Evolutionary conservation across 345 rosid species (phyloP).

Genomic region (Excoecaria agallocha): DNA sequence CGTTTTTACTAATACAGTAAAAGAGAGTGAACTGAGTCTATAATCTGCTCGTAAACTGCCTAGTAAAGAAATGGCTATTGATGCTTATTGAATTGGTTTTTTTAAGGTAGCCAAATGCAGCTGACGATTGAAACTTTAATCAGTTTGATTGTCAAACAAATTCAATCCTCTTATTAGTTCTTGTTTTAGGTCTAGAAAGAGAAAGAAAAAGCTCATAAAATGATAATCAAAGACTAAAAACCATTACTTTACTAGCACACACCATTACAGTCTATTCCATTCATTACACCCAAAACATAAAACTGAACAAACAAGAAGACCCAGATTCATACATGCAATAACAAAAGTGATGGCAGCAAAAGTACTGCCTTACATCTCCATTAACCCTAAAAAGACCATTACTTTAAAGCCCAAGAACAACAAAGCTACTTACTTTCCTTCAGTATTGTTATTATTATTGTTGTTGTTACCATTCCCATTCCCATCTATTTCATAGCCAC

Average conservation of each 20-base stretch:
- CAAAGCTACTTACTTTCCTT: neutral
- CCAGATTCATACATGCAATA: neutral
- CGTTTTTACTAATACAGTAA: neutral
- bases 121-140: neutral
- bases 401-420: neutral
- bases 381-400: neutral
- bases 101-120: neutral
- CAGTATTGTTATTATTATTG: too few species aligned
- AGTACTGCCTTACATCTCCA: neutral
- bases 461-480: neutral
- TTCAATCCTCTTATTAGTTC: neutral
- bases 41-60: conserved; percentile 14
- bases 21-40: neutral
- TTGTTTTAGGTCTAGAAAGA: too few species aligned
- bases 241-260: too few species aligned
- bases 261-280: neutral
- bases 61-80: neutral
- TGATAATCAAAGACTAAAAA: too few species aligned
- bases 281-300: neutral
- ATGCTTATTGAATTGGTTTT: neutral
- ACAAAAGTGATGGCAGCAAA: neutral
- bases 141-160: neutral
- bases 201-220: too few species aligned
- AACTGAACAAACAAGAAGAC: neutral
- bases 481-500: conserved; percentile 82